Conservation (phyloP, 495 filamentous ascomycete species). For the Schizothecium vesticola region DNA sequence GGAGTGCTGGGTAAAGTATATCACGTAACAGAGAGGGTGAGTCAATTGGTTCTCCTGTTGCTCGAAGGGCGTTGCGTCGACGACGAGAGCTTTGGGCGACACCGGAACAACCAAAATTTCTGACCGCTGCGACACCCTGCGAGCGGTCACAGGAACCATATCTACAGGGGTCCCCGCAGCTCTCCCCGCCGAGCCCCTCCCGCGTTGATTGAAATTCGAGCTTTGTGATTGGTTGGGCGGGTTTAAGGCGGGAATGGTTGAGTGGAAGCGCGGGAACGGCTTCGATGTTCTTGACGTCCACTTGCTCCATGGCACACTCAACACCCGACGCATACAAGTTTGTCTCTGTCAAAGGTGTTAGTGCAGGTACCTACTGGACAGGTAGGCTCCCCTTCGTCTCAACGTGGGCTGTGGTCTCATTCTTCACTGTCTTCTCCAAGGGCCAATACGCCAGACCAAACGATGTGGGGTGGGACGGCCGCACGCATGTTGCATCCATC, state of each 20-base stretch:
- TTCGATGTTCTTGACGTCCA: neutral
- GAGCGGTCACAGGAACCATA: conserved; percentile 24
- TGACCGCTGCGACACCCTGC: conserved; percentile 15
- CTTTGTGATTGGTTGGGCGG: conserved; percentile 24
- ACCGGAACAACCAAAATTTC: conserved; percentile 27
- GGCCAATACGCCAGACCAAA: neutral
- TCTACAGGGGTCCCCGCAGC: conserved; percentile 26
- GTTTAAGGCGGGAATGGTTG: conserved; percentile 9
- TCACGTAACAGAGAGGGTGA: neutral
- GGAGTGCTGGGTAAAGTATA: neutral
- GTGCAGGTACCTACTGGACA: no score
- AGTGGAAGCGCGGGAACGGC: neutral
- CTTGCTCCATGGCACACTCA: neutral
- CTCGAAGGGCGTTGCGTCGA: conserved; percentile 7
- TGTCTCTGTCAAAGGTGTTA: neutral
- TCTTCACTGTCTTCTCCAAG: neutral
- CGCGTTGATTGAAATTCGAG: conserved; percentile 19
- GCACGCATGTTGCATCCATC: neutral
- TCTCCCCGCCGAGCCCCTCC: conserved; percentile 10
- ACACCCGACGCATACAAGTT: neutral
- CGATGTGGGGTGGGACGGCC: neutral
- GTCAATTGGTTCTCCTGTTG: conserved; percentile 13
- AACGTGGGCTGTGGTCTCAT: neutral
- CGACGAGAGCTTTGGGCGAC: conserved; percentile 24
- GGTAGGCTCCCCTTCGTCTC: no score